Evolutionary conservation across 2,329 filamentous ascomycete genomes (phyloP), one percentile per base, ranked within the genome.

Genomic region (Claviceps paspali): DNA sequence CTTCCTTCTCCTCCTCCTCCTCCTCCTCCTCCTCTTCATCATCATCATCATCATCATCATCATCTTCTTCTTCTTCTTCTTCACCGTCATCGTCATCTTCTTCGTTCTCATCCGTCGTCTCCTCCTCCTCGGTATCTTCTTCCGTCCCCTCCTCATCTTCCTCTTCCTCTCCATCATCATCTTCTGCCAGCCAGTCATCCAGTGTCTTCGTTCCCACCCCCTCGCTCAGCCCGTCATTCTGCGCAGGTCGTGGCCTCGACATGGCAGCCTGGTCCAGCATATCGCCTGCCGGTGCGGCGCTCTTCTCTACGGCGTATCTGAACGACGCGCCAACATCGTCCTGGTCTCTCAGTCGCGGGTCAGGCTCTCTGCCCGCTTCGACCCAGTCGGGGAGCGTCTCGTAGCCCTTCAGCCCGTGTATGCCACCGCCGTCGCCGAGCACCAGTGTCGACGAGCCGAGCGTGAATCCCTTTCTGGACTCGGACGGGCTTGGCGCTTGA

Each of bases 131-230:
- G 0, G 68, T 65, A 0, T 65, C 64, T n/a, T n/a, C 0, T 69
- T 64, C 0, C 68, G 65, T 65, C 1, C 66, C 66, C 1, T 65
- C 65, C 1, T 69, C 67, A 2, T 65, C 65, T 1, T 68, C 68
- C 0, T 67, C 66, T 3, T 61, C 67, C 9, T 70, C 70, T 2
- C 67, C 69, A 21, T 64, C 67, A 12, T 76, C 73, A 30, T 74
- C 76, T 50, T 85, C 82, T 4, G 79, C 85, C 39, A 96, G 65
- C 87, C 91, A 96, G 54, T 94, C 85, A 61, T 96, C 86, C 43
- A 98, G 62, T 15, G 79, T 84, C 69, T 93, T 94, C 29, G 75
- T 74, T 36, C 69, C 68, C 1, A 66, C 54, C 9, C 59, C 65
- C 34, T 76, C 76, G 5, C 60, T 57, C 11, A 59, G 45, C 1